Evolutionary conservation across 1,139 yeast genomes (phyloP).

Genomic region (Lodderomyces orthopsilosis): DNA sequence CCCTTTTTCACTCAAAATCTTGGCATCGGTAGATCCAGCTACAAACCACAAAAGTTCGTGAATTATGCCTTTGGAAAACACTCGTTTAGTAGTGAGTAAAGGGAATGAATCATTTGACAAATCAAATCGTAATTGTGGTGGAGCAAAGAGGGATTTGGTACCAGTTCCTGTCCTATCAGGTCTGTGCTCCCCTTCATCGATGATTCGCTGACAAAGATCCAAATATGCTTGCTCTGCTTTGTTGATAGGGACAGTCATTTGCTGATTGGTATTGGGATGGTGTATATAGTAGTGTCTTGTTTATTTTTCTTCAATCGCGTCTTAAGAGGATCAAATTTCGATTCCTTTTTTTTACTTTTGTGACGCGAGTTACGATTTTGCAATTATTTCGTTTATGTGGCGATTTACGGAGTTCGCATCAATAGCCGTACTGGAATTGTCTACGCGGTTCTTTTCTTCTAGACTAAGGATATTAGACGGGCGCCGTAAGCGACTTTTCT

Average conservation of each 20-base stretch:
- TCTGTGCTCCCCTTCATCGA: conserved; percentile 81
- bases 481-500: too few species aligned
- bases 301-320: too few species aligned
- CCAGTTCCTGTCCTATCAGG: conserved; percentile 99
- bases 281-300: too few species aligned
- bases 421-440: too few species aligned
- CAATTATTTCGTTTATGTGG: too few species aligned
- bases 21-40: conserved; percentile 86
- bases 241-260: conserved; percentile 30
- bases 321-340: too few species aligned
- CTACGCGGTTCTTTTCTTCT: too few species aligned
- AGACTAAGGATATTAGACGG: too few species aligned
- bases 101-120: conserved; percentile 76
- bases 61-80: conserved; percentile 83
- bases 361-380: too few species aligned
- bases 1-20: conserved; percentile 71
- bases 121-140: conserved; percentile 88
- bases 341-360: too few species aligned
- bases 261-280: too few species aligned
- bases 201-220: conserved; percentile 73
- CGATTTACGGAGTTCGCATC: too few species aligned
- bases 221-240: conserved; percentile 81
- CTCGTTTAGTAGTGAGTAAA: conserved; percentile 86
- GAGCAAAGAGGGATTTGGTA: conserved; percentile 84
- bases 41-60: conserved; percentile 93